Base-by-base conservation (phyloP, 169 alveolate genomes). In the Eimeria necatrix region DNA sequence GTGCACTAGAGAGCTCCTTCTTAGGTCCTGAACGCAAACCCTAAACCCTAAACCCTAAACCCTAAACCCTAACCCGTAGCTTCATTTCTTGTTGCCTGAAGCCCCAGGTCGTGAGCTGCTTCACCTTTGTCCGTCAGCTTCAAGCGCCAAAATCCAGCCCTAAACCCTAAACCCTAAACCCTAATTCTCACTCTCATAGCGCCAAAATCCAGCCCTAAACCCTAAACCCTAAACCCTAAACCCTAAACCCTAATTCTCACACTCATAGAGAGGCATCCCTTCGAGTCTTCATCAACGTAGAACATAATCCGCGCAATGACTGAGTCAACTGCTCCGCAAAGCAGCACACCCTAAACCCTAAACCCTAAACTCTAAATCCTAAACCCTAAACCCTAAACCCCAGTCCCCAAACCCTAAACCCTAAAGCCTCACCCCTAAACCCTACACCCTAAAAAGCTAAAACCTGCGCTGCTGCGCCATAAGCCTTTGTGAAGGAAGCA, bases 271-370 rank as follows among this genome's bases (percentile, higher is more conserved):
- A 73, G 52, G 52, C 83, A 73, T 41, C 83, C 83, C 83, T 73
- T 73, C 16, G 83, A 73, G 83, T 73, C 83, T 7, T 73, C 83
- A 48, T 73, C 83, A 0, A 73, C 83, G 46, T 73, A 73, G 83
- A 73, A 73, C 83, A 73, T 73, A 16, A 73, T 73, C 24, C 83
- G 83, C 7, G 83, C 83, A 73, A 73, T 24, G 3, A 73, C 83
- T n/a, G 83, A 73, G 46, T 73, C 83, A 18, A 73, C 83, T 73
- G 83, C n/a, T 5, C 5, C 83, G 24, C 48, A 73, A 26, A 7
- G 0, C 46, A 73, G 2, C 83, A 22, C 16, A 8, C 83, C 52
- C 83, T 0, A 26, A 64, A 64, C 74, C 74, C 74, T 64, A 64
- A 64, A 64, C 74, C 4, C 74, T 64, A 64, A 64, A 64, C 74